A percentile compares a stretch with the other conserved stretches of the same genome.
Evolutionary conservation across 495 filamentous ascomycete genomes (phyloP).

Genomic region (Penicillium mononematosum): DNA sequence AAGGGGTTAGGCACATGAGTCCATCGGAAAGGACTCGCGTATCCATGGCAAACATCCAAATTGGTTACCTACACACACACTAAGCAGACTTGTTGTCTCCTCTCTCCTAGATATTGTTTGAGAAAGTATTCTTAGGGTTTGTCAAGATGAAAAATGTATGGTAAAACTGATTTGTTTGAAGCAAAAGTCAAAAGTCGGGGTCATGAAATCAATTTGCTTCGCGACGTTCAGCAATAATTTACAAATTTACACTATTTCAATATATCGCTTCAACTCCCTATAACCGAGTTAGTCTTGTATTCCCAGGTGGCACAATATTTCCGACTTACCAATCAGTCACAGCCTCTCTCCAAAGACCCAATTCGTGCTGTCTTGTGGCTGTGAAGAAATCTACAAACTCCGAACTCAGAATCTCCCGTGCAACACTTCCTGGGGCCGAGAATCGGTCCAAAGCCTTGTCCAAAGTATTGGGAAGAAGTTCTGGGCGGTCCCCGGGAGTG

Average conservation of each 20-base stretch:
- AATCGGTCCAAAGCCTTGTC: constrained; percentile 74
- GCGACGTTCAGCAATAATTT: background rate
- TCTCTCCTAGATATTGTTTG: too few species aligned
- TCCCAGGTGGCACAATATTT: background rate
- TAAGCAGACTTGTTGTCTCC: too few species aligned
- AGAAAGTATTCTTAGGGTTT: too few species aligned
- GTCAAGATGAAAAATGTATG: too few species aligned
- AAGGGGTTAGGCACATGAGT: too few species aligned
- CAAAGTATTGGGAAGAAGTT: constrained; percentile 66
- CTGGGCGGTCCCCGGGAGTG: constrained; percentile 30
- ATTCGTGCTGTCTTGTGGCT: constrained; percentile 88
- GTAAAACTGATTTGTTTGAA: too few species aligned
- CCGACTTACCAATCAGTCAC: constrained; percentile 85
- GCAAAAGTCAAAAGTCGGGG: too few species aligned
- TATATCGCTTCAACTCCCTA: constrained; percentile 31
- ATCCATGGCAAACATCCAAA: too few species aligned
- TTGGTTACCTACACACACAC: too few species aligned
- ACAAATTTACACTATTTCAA: constrained; percentile 27
- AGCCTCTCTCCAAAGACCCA: constrained; percentile 84
- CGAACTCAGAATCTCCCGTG: constrained; percentile 80
- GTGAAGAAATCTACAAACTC: constrained; percentile 92
- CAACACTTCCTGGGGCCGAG: constrained; percentile 66
- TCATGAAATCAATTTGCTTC: background rate
- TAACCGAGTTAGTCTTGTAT: background rate
- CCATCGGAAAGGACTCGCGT: too few species aligned